These are phyloP conservation scores for Fusarium nisikadoi DNA, from an alignment of 2,329 filamentous ascomycete species.

Conservation along the genomic window DNA sequence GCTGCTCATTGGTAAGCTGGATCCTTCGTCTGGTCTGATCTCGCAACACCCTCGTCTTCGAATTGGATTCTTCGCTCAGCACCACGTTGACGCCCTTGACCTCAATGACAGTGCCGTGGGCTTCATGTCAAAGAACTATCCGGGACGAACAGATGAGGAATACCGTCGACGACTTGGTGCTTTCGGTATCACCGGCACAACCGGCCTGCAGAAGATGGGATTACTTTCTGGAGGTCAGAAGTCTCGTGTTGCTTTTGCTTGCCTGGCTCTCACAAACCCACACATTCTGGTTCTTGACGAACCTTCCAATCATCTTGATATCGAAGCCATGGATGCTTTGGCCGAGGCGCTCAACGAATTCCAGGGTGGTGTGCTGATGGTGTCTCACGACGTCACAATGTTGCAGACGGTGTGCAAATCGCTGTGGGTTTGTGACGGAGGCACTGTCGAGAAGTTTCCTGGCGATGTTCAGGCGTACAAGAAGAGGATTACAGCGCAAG, in stretches of 20 bases:
- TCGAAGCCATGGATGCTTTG: conserved; percentile 98
- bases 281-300: conserved; percentile 98
- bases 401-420: conserved; percentile 94
- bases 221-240: conserved; percentile 97
- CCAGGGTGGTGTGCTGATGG: conserved; percentile 96
- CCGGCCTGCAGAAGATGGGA: conserved; percentile 94
- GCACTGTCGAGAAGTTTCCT: conserved; percentile 94
- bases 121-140: conserved; percentile 95
- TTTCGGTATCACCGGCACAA: conserved; percentile 91
- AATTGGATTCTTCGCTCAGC: conserved; percentile 97
- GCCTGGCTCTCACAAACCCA: conserved; percentile 89
- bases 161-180: conserved; percentile 95
- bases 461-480: conserved; percentile 98
- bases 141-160: conserved; percentile 92
- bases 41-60: conserved; percentile 88
- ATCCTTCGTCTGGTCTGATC: conserved; percentile 81
- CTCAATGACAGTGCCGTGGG: conserved; percentile 88
- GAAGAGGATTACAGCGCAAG: conserved; percentile 92
- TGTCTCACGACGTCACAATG: conserved; percentile 99
- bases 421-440: conserved; percentile 95
- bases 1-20: conserved; percentile 88
- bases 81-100: conserved; percentile 96
- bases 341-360: conserved; percentile 85
- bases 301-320: conserved; percentile 98
- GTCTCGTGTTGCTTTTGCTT: conserved; percentile 98